Evolutionary conservation across 2,329 filamentous ascomycete genomes (phyloP), one percentile per base, ranked within the genome.

Genomic region (Scortechinia acanthostroma): DNA sequence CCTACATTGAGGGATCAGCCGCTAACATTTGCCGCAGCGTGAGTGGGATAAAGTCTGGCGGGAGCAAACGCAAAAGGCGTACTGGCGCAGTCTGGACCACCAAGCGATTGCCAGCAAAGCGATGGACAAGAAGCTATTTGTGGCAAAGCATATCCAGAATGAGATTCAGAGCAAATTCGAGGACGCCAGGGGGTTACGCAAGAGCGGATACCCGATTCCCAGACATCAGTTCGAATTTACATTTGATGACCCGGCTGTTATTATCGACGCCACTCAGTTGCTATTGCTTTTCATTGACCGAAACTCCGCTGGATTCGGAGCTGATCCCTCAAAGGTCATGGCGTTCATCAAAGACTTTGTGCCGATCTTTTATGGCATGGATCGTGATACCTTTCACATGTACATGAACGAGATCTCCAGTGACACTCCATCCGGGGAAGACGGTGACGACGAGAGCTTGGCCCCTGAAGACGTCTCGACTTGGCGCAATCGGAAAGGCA

Each of bases 11-110:
- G n/a, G n/a, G 69, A 73, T 46, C 54, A 59, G 3, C 43, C 21
- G 33, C 21, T 49, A 45, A 52, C 49, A 49, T n/a, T 45, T 15
- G 43, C 45, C 48, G 16, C 66, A 88, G 72, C 88, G 93, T 22
- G 94, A 98, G 60, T 98, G 93, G 93, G 91, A 97, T 63, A 96
- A 96, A 65, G 90, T 98, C 4, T 98, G 93, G 93, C 89, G 93
- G 51, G 84, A 89, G 43, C 93, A 97, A 67, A 97, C 91, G 20
- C 86, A 95, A 58, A 84, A 86, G 56, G 91, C 95, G 70, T 95
- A 96, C 65, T 88, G 94, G 67, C 94, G 90, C 69, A 95, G 90
- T 61, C 79, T 98, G 44, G 93, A 98, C 58, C 93, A 98, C 58
- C 95, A 97, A 76, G 90, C 90, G 17, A 90, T 95, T 48, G 83